Evolutionary conservation across 2,329 filamentous ascomycete genomes (phyloP), one percentile per base, ranked within the genome.

Genomic region (Exophiala calicioides): DNA sequence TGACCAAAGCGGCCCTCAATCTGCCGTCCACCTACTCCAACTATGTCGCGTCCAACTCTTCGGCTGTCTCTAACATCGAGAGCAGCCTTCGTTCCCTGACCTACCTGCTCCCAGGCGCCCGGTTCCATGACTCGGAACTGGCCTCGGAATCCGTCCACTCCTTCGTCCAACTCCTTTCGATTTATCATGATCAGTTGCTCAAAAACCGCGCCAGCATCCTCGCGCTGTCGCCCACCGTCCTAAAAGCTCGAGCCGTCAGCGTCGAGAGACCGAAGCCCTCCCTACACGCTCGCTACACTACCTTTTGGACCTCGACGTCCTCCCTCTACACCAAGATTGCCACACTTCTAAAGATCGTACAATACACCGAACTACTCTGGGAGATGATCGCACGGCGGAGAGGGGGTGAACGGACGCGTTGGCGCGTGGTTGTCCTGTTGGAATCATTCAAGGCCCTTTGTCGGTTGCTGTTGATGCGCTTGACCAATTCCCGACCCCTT

Each of bases 361-460:
- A 93, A 58, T 97, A 97, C 64, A 95, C 90, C 0, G 89, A 98
- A 70, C 75, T 98, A 21, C 72, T 98, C n/a, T 93, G 91, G 79
- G 93, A 98, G 67, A 98, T 98, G 93, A 81, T 86, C 20, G 90
- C 90, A 20, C 94, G 95, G 69, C 80, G 91, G 37, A 84, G 84
- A 53, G 87, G 88, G 13, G 90, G 86, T 33, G 80, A 94, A 66
- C 82, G 80, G 61, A 70, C 85, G 19, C 81, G 90, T 21, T 98
- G 93, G 93, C 83, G 88, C 40, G 82, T 94, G 0, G 82, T 97
- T 4, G 83, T 97, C 8, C 64, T 94, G 3, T 74, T 98, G 16
- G 93, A 98, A 69, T 78, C 81, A 1, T 74, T 93, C 62, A 97
- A 97, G 68, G 90, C 91, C 2, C 58, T 93, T 6, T 96, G 91